These are phyloP conservation scores for Verticillium klebahnii DNA, from an alignment of 2,329 filamentous ascomycete genomes.

Conservation along the genomic window DNA sequence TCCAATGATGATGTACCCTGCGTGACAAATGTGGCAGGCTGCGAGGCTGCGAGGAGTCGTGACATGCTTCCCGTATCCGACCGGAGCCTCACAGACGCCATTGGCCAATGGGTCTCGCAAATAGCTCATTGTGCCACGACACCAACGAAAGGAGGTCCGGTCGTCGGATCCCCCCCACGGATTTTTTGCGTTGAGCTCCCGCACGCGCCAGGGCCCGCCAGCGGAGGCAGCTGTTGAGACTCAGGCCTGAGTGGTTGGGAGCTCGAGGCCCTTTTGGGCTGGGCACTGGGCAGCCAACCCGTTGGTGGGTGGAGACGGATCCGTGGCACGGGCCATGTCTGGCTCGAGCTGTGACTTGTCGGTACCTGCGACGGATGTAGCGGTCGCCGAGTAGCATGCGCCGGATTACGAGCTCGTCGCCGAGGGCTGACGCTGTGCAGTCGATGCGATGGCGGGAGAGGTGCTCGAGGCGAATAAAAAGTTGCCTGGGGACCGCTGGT, in stretches of 20 bases:
- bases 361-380: background rate
- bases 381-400: background rate
- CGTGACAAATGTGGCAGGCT: too few species aligned
- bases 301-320: conserved; percentile 1
- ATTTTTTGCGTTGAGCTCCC: conserved; percentile 14
- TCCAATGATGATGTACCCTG: too few species aligned
- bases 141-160: background rate
- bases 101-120: background rate
- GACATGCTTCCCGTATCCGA: too few species aligned
- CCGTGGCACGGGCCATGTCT: background rate
- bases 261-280: background rate
- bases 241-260: background rate
- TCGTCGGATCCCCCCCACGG: conserved; percentile 12
- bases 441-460: background rate
- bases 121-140: background rate
- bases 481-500: background rate
- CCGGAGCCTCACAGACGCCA: too few species aligned
- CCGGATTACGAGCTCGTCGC: background rate
- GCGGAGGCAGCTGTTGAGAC: conserved; percentile 13
- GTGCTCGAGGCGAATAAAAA: background rate
- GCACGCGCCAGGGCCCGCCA: conserved; percentile 13
- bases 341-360: background rate
- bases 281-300: background rate
- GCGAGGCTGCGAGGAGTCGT: too few species aligned
- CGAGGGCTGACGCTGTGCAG: background rate